Evolutionary conservation across 768 basidiomycete species (phyloP), one percentile per base, ranked within the genome.

Genomic region (Mycena galericulata): DNA sequence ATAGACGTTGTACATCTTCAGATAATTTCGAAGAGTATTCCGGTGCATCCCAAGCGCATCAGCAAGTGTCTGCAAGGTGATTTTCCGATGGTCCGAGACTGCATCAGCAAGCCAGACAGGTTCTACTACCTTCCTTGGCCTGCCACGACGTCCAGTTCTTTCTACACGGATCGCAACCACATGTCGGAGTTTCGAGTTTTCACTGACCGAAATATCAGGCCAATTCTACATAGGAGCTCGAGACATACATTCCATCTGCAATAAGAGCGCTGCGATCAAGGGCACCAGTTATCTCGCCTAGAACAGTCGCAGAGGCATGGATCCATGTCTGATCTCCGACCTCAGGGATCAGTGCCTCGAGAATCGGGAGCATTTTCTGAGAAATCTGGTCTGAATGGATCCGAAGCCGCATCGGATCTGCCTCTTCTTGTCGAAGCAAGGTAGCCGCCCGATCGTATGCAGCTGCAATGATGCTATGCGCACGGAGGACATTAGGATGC

Each of bases 21-120:
- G 53, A 51, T 75, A 69, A 17, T 36, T 47, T 8, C 57, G 65
- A 10, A 76, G 65, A 0, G 71, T 76, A 29, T 75, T 73, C 0
- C 67, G 20, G 36, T 76, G 74, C 17, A 77, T 66, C 0, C 68
- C 68, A 8, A 75, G 40, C 3, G 55, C 53, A 34, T 49, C 36
- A 2, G 74, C 68, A 1, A 77, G 29, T 9, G 58, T 32, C 7
- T 69, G 58, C 6, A 73, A 36, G 1, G 66, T 69, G 49, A 77
- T 63, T 46, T 62, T 54, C 5, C 67, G 72, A 1, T 60, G 59
- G 1, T 60, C 34, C 1, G 66, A 50, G 11, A 70, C 64, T 3
- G 73, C 69, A 38, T 73, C 62, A 2, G 54, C 47, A 24, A 74
- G 72, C 72, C 72, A 74, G 7, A 50, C 62, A 15, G 40, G 49